Base-by-base conservation (phyloP, 1,284 basidiomycete genomes). In the Pisolithus thermaeus region DNA sequence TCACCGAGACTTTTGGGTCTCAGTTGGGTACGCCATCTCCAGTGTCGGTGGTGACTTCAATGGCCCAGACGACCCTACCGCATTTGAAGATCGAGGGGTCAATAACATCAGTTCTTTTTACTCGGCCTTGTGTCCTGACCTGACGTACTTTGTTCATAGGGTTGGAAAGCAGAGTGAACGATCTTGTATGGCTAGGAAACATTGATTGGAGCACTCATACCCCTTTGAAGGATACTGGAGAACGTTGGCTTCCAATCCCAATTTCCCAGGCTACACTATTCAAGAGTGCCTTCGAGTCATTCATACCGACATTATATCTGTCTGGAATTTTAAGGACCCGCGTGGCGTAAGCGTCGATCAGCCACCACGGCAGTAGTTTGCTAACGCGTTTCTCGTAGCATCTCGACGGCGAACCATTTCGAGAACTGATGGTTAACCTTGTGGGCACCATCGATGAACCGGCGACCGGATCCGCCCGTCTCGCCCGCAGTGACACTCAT, bases 31-130 rank as follows among this genome's bases (percentile, higher is more conserved):
- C n/a, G 12, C 28, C 30, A 35, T 46, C 44, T 16, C 8, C 28
- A 5, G 47, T 40, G 1, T 30, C 38, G 4, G 28, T 51, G 22
- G 42, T 43, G 25, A 30, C 49, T 16, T 20, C 22, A n/a, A 45
- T 52, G 32, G 48, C 51, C n/a, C 49, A 52, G 41, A 23, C 48
- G 11, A 28, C 36, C 3, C 5, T 28, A 16, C 47, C 41, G 3
- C 16, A 23, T 16, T 30, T 51, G 39, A 52, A 52, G 30, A 52
- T 52, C 4, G 37, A 50, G 2, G 48, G 40, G 7, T 51, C 49
- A 14, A 52, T 52, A 7, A 25, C 27, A 49, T 52, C 7, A 38
- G 49, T 18, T 30, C 16, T n/a, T 7, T 16, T 12, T 12, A 14
- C 32, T 14, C 12, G 12, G 12, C 4, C 11, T 5, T 14, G 4